phyloP scores from a whole-genome alignment of 139 green algal genomes.

The Closterium sp. region DNA sequence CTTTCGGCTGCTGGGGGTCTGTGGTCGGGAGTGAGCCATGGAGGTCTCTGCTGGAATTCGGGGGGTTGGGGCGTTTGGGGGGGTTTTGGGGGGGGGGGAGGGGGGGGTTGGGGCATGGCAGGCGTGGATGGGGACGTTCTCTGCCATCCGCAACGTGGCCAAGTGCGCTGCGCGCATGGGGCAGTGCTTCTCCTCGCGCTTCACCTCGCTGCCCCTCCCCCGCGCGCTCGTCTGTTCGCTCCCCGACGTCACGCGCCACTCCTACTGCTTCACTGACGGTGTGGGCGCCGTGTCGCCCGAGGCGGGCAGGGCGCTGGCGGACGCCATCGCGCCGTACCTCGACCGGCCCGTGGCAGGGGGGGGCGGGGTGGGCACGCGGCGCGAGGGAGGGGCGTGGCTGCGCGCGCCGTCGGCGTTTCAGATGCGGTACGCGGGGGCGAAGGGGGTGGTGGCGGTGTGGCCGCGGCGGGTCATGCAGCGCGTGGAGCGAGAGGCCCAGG shows the following conservation, averaged over 20 bases:
- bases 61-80: not conserved
- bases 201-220: not conserved
- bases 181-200: constrained; percentile 58
- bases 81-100: not conserved
- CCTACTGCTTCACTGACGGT: constrained; percentile 60
- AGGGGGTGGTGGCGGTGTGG: constrained; percentile 48
- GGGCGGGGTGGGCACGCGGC: constrained; percentile 24
- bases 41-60: not conserved
- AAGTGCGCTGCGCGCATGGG: constrained; percentile 59
- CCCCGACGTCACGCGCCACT: constrained; percentile 47
- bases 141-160: constrained; percentile 16
- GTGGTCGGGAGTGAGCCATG: not conserved
- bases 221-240: not conserved
- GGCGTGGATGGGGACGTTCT: constrained; percentile 16
- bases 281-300: constrained; percentile 52
- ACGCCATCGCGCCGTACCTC: not conserved
- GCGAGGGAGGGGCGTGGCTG: constrained; percentile 33
- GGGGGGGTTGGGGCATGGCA: not conserved
- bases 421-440: constrained; percentile 51
- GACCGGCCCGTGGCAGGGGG: not conserved
- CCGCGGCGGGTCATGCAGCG: not conserved
- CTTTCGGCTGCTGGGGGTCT: not conserved
- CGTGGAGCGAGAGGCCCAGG: not conserved
- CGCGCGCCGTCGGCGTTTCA: constrained; percentile 38
- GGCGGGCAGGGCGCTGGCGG: constrained; percentile 24